phyloP scores from a whole-genome alignment of 2,329 filamentous ascomycete species.

The Botrytis sinoallii region DNA sequence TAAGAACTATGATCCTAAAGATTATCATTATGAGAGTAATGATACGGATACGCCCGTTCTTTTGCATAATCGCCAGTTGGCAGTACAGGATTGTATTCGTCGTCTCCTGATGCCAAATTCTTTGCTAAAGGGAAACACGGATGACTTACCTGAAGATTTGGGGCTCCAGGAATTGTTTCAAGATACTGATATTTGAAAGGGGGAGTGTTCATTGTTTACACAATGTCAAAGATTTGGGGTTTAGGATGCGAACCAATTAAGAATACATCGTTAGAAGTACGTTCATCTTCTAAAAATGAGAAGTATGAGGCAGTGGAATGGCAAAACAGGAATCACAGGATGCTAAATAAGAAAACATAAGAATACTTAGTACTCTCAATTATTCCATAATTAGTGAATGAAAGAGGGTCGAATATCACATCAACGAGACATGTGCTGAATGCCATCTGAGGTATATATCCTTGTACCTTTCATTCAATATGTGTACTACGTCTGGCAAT shows the following conservation, averaged over 20 bases:
- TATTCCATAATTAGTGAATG: background rate
- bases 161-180: background rate
- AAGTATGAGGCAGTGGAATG: background rate
- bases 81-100: background rate
- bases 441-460: background rate
- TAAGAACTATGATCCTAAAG: background rate
- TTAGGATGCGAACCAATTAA: background rate
- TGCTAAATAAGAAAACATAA: background rate
- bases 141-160: background rate
- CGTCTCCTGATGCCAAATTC: background rate
- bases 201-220: background rate
- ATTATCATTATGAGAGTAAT: background rate
- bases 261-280: background rate
- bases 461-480: background rate
- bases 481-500: background rate
- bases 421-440: background rate
- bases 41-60: background rate
- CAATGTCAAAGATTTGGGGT: too few relatives aligned
- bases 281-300: background rate
- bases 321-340: too few relatives aligned
- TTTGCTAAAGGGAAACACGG: background rate
- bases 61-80: background rate
- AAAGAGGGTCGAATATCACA: background rate
- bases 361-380: background rate
- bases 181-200: background rate